A percentile compares a stretch with the other conserved stretches of the same genome.
Conservation (phyloP, 768 basidiomycete genomes). For the Psilocybe cubensis region DNA sequence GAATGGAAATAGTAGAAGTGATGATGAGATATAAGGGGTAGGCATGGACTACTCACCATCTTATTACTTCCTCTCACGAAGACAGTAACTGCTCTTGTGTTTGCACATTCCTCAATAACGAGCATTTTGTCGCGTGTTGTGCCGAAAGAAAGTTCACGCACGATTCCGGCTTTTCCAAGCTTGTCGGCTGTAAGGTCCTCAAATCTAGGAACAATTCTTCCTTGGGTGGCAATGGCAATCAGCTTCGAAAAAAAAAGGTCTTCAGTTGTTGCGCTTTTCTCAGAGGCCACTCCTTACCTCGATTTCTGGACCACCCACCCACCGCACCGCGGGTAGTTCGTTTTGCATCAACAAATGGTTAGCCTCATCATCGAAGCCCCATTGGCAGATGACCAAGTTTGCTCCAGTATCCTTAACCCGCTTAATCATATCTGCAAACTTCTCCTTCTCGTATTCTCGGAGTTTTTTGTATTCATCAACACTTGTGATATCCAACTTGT, state of each 20-base stretch:
- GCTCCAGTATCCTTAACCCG: constrained; percentile 95
- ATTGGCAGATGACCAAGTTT: constrained; percentile 98
- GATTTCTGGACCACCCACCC: constrained; percentile 99
- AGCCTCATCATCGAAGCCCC: constrained; percentile 99
- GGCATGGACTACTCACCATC: constrained; percentile 64
- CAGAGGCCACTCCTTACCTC: constrained; percentile 58
- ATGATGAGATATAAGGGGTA: not conserved
- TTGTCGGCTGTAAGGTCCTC: constrained; percentile 93
- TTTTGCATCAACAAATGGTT: constrained; percentile 99
- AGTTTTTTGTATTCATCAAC: constrained; percentile 98
- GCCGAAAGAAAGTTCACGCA: constrained; percentile 94
- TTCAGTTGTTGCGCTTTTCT: not conserved
- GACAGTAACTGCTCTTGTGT: constrained; percentile 93
- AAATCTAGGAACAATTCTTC: constrained; percentile 97
- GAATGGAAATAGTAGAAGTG: not conserved
- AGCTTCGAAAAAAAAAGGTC: constrained; percentile 50
- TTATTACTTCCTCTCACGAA: constrained; percentile 99
- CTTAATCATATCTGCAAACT: constrained; percentile 97
- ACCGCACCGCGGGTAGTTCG: constrained; percentile 93
- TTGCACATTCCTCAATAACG: constrained; percentile 98
- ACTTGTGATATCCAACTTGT: constrained; percentile 95
- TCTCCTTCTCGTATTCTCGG: constrained; percentile 93
- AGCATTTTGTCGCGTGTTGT: constrained; percentile 99
- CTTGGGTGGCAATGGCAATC: constrained; percentile 98
- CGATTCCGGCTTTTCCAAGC: constrained; percentile 91